Evolutionary conservation across 1,139 yeast species (phyloP), one percentile per base, ranked within the genome.

Genomic region (Yamadazyma aaseri): DNA sequence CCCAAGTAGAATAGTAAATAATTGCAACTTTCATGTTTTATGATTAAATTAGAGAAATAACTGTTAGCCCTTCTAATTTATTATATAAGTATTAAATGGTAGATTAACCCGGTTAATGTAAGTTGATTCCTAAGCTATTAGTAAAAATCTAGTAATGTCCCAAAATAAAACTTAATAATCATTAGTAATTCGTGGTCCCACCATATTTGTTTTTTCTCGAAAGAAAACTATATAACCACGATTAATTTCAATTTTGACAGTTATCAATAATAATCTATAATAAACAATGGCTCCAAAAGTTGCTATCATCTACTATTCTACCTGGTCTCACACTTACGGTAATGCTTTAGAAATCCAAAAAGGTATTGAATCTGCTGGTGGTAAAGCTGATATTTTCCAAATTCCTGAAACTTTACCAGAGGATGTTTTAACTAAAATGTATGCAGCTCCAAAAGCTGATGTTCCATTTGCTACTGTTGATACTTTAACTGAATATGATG

Each of bases 1-100:
- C 89, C 72, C 85, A 86, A 55, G 81, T 63, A 35, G 96, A 77
- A 76, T 87, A 87, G 60, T 81, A 79, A 59, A 87, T 73, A 52
- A 87, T 83, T 36, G 73, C 73, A 42, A 60, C 22, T 15, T 36
- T 39, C 34, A 36, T 34, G 3, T 18, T 28, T 15, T 6, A 22
- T 14, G 14, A 22, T 8, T n/a, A n/a, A 9, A 13, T 20, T 14
- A 11, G 16, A 17, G 4, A 7, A 6, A 17, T 17, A 27, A 5
- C 13, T 13, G 18, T 5, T 26, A 7, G 11, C n/a, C 10, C 6
- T 4, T 11, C 30, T 9, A 20, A 9, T 28, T 28, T 28, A n/a
- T n/a, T n/a, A n/a, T n/a, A n/a, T n/a, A n/a, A n/a, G n/a, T n/a
- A n/a, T n/a, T n/a, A n/a, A n/a, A n/a, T n/a, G n/a, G n/a, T n/a